Percentiles rank a stretch among this genome's conserved stretches.
Conservation (phyloP, 2,329 filamentous ascomycete genomes). For the Podosphaera xanthii region DNA sequence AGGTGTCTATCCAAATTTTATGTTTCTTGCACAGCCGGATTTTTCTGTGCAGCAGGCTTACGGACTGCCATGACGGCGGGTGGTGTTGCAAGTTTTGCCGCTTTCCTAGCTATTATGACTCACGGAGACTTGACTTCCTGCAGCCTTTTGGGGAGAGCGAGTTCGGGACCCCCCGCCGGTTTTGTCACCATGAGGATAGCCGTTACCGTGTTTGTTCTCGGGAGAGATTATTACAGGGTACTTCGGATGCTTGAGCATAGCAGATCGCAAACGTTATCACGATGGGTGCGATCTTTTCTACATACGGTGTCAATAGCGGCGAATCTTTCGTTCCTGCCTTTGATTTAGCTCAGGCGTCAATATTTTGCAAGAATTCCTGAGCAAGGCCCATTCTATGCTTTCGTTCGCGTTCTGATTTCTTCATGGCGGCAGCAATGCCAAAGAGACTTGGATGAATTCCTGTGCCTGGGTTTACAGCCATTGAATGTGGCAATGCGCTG, state of each 20-base stretch:
- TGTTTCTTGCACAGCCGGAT: background rate
- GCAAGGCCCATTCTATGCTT: background rate
- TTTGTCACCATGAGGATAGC: background rate
- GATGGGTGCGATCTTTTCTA: background rate
- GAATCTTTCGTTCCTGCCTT: background rate
- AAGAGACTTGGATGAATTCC: background rate
- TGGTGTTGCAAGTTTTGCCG: background rate
- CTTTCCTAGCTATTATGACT: background rate
- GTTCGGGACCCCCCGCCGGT: background rate
- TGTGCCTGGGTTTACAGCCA: background rate
- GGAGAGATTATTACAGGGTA: background rate
- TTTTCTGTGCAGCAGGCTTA: background rate
- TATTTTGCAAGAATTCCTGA: background rate
- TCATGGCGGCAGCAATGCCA: background rate
- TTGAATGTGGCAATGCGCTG: background rate
- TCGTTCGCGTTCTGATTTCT: background rate
- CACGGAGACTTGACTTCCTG: background rate
- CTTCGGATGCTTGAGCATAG: background rate
- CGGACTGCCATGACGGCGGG: background rate
- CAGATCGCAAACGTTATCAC: background rate
- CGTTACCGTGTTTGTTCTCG: background rate
- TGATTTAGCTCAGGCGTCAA: background rate
- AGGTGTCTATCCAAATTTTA: background rate
- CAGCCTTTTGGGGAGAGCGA: background rate
- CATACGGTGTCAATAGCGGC: background rate